Base-by-base conservation (phyloP, 495 filamentous ascomycete species). In the Talaromyces proteolyticus region DNA sequence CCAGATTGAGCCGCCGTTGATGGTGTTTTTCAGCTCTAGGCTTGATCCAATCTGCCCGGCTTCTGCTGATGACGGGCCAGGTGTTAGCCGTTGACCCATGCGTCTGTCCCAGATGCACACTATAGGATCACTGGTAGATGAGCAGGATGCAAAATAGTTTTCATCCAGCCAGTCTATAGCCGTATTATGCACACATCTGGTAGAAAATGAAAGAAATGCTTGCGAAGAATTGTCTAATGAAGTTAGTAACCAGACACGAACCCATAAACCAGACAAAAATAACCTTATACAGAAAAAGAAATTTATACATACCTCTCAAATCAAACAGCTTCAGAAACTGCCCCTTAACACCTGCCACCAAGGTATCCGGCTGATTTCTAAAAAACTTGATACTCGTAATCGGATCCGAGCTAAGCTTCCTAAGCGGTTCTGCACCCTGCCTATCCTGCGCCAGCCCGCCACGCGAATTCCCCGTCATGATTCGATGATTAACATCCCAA, bases 321-420 rank as follows among this genome's bases (percentile, higher is more conserved):
- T 97, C 93, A 65, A 94, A 95, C 7, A 95, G 80, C n/a, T 89
- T 73, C 22, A 97, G 76, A 58, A 82, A 91, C 58, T 89, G 81
- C n/a, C 88, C 82, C 58, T 89, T 89, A 22, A 95, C 85, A 1
- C 89, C 91, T 10, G 85, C 81, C 8, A 95, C 82, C 6, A 98
- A 61, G 4, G 86, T 83, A 54, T 94, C 81, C 2, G 92, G 89
- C 57, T 91, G 85, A 56, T 89, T 81, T 34, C 87, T 73, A 53
- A 95, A 95, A 69, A 96, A 98, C 60, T 87, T 87, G 50, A 95
- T 83, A 66, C 90, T 95, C 0, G 87, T 89, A 24, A 98, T 88
- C 10, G 87, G 84, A 51, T 95, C 89, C 26, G 87, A 89, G 45
- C 82, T 88, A 11, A 96, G 69, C 42, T 87, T 81, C 59, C 85